Conservation (phyloP, 495 filamentous ascomycete species). For the Xylaria nigripes region DNA sequence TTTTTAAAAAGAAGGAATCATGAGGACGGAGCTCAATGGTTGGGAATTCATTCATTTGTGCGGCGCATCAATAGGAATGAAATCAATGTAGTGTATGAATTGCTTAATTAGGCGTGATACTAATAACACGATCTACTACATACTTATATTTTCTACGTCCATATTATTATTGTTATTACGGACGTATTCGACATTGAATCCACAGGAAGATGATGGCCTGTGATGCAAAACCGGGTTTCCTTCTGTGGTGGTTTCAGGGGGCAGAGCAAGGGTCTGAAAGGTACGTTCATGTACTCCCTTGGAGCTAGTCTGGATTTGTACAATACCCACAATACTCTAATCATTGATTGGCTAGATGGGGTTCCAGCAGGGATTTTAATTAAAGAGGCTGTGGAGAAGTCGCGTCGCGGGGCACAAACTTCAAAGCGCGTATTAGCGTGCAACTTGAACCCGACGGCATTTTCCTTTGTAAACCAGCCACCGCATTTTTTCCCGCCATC, state of each 20-base stretch:
- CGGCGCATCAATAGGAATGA: conserved; percentile 12
- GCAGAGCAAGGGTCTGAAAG: background rate
- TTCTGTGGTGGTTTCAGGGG: background rate
- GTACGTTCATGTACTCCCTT: background rate
- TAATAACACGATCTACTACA: conserved; percentile 3
- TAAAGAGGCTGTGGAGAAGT: conserved; percentile 25
- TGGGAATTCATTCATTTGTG: conserved; percentile 23
- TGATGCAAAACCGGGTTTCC: too few species aligned
- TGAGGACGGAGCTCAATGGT: conserved; percentile 26
- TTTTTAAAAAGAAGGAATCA: conserved; percentile 13
- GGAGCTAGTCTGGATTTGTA: background rate
- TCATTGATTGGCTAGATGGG: background rate
- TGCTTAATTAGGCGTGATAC: conserved; percentile 3
- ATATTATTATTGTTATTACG: too few species aligned
- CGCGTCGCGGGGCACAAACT: conserved; percentile 24
- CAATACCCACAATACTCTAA: background rate
- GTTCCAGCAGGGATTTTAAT: conserved; percentile 26
- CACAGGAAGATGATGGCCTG: too few species aligned
- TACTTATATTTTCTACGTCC: too few species aligned
- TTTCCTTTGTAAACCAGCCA: conserved; percentile 28
- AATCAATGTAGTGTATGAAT: conserved; percentile 12
- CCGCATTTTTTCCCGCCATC: conserved; percentile 13
- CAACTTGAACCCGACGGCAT: conserved; percentile 3
- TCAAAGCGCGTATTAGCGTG: conserved; percentile 10
- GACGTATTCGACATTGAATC: too few species aligned